Conservation (phyloP, 441 rosid genomes). For the Populus hybrid region DNA sequence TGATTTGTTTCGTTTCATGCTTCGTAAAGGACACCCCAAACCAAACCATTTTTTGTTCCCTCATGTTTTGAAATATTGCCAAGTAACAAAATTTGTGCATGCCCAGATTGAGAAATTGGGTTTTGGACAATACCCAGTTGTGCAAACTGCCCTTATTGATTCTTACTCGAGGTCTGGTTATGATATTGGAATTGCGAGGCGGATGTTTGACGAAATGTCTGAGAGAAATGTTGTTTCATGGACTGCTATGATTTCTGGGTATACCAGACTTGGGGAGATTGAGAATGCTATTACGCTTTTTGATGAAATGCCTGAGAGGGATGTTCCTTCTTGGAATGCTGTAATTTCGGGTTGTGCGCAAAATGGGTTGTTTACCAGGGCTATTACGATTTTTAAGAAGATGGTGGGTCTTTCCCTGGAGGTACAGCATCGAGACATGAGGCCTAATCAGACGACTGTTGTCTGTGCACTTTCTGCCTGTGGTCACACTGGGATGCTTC, state of each 20-base stretch:
- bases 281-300: constrained; percentile 47
- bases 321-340: constrained; percentile 61
- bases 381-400: constrained; percentile 44
- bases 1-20: constrained; percentile 55
- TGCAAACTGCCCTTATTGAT: constrained; percentile 73
- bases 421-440: constrained; percentile 7
- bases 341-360: constrained; percentile 63
- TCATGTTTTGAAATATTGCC: constrained; percentile 54
- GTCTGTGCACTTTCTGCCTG: constrained; percentile 63
- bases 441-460: constrained; percentile 52
- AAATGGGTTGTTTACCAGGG: constrained; percentile 45
- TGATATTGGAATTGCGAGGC: constrained; percentile 36
- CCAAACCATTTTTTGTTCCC: constrained; percentile 80
- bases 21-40: constrained; percentile 42
- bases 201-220: too few relatives aligned
- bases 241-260: constrained; percentile 52
- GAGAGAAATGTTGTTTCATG: constrained; percentile 54
- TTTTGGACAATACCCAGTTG: constrained; percentile 51
- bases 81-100: constrained; percentile 51
- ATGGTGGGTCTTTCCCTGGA: constrained; percentile 37
- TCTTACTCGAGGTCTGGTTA: constrained; percentile 51
- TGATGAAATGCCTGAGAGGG: constrained; percentile 59
- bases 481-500: constrained; percentile 58
- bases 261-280: constrained; percentile 39
- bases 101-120: constrained; percentile 56